A percentile compares a stretch with the other conserved stretches of the same genome.
phyloP scores from a whole-genome alignment of 495 filamentous ascomycete species.

The Alectoria sarmentosa region DNA sequence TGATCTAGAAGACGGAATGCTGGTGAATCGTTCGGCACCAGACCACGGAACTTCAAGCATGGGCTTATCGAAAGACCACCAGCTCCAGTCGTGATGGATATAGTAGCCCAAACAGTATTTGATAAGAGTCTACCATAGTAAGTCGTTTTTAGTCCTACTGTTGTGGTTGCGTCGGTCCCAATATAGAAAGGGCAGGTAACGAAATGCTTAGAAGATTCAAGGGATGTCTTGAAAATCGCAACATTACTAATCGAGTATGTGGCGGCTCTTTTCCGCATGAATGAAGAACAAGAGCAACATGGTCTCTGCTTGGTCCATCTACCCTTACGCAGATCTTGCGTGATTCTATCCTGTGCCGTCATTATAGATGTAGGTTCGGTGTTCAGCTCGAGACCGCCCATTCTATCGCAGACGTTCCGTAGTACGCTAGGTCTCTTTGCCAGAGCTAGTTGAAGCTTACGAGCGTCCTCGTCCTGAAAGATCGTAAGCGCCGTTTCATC shows the following conservation, averaged over 20 bases:
- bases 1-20: background rate
- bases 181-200: background rate
- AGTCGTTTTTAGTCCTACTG: background rate
- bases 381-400: background rate
- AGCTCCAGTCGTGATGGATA: background rate
- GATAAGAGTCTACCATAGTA: background rate
- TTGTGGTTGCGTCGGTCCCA: background rate
- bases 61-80: background rate
- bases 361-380: background rate
- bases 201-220: background rate
- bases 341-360: background rate
- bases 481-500: background rate
- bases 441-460: background rate
- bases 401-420: background rate
- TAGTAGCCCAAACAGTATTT: background rate
- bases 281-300: background rate
- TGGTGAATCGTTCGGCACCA: background rate
- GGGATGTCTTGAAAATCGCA: background rate
- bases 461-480: background rate
- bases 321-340: background rate
- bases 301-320: background rate
- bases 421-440: background rate
- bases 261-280: background rate
- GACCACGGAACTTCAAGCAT: background rate
- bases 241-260: background rate